Evolutionary conservation across 345 rosid genomes (phyloP), one percentile per base, ranked within the genome.

Genomic region (Passiflora organensis): DNA sequence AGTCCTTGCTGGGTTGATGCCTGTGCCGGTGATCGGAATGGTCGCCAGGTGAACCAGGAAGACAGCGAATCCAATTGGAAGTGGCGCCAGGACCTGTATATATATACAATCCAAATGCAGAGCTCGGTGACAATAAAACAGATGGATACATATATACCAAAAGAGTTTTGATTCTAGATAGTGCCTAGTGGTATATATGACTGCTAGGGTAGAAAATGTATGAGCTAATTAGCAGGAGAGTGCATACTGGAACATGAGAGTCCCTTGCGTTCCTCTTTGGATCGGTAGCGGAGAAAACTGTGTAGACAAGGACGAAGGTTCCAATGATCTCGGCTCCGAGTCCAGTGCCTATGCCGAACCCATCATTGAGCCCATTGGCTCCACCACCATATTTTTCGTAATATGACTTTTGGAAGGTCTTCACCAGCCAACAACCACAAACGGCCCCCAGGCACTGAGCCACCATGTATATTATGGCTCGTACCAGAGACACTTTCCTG

Each of bases 371-470:
- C 51, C 8, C 59, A 13, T 76, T 76, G 17, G 80, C 80, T 47
- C 80, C 80, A 32, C 80, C 80, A 13, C 77, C 77, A 2, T 76
- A 59, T 0, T 52, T 14, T 21, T 28, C 12, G 59, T 76, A 76
- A 50, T 68, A 56, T 0, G 74, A 52, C 55, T 64, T 69, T 43
- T 76, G 80, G 72, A 76, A 76, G 6, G 63, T 68, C 18, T 76
- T 76, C 54, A 68, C 80, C 0, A 76, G 75, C 21, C 75, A 77
- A 39, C 77, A 76, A 10, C 77, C 80, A 13, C 80, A 76, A 2
- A 76, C 36, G 19, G 80, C 80, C n/a, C 80, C 80, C 43, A 68
- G 34, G 64, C 80, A 72, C 69, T 76, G 80, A 41, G 80, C 80
- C 55, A 39, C 74, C 63, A 76, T 76, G 60, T 76, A 76, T 43